Conservation (phyloP, 306 rosid genomes). For the Vigna nakashimae region DNA sequence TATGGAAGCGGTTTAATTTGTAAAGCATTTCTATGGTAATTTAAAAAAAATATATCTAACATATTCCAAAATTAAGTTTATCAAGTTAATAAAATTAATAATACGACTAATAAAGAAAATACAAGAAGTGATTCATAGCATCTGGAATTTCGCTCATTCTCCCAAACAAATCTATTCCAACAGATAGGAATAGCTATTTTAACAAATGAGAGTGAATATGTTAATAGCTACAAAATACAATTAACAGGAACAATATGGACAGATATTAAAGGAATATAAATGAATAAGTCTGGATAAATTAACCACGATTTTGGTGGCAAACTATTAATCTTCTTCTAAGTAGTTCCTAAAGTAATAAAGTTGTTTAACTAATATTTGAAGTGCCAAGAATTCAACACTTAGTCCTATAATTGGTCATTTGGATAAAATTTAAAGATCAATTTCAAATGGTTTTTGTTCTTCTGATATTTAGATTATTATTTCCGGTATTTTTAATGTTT, state of each 20-base stretch:
- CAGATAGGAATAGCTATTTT: background rate
- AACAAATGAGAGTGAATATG: background rate
- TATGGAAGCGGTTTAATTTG: too few species aligned
- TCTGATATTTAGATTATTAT: too few species aligned
- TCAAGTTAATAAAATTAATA: background rate
- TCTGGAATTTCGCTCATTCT: background rate
- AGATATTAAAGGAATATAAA: background rate
- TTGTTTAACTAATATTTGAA: too few species aligned
- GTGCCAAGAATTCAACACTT: too few species aligned
- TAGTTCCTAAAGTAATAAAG: too few species aligned
- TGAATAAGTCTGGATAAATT: too few species aligned
- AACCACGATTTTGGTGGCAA: too few species aligned
- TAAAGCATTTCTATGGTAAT: background rate
- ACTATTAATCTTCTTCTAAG: too few species aligned
- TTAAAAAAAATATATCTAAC: background rate
- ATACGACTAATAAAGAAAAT: background rate
- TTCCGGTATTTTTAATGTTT: too few species aligned
- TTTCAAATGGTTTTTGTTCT: too few species aligned
- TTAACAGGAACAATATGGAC: background rate
- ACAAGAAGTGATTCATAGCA: background rate
- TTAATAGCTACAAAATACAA: background rate
- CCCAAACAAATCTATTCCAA: background rate
- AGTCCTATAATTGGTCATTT: too few species aligned
- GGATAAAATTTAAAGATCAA: too few species aligned
- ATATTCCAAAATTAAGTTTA: background rate